These are phyloP conservation scores for Colletotrichum costaricense DNA, from an alignment of 2,329 filamentous ascomycete species.

Conservation along the genomic window DNA sequence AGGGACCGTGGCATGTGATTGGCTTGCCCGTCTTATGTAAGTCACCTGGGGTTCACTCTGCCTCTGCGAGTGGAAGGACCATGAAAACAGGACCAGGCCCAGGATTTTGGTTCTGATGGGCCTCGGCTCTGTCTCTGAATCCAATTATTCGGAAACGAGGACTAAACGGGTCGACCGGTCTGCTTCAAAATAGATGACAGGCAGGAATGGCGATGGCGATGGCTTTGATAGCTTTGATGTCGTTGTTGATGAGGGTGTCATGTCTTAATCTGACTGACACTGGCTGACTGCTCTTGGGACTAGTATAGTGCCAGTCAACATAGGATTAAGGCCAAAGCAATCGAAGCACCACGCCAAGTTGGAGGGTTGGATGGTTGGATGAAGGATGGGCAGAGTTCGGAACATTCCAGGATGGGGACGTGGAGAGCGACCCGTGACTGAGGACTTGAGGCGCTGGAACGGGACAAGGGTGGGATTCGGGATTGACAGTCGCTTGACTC, in stretches of 20 bases:
- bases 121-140: not conserved
- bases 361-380: not conserved
- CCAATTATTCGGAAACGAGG: slow-evolving; percentile 19
- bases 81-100: slow-evolving; percentile 1
- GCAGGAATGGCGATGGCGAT: not conserved
- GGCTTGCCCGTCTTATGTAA: not conserved
- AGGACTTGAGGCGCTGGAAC: not conserved
- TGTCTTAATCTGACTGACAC: not conserved
- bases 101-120: slow-evolving; percentile 1
- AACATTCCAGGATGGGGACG: not conserved
- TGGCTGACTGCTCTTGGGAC: not conserved
- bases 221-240: not conserved
- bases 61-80: not conserved
- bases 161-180: not conserved
- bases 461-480: not conserved
- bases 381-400: not conserved
- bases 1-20: not conserved
- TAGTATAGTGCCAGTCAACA: not conserved
- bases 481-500: slow-evolving; percentile 6
- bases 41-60: slow-evolving; percentile 9
- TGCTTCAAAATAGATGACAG: not conserved
- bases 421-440: not conserved
- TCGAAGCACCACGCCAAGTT: not conserved
- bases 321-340: not conserved
- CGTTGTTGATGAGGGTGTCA: not conserved